These are phyloP conservation scores for Orbilia ellipsospora DNA, from an alignment of 2,329 filamentous ascomycete species.

Conservation along the genomic window DNA sequence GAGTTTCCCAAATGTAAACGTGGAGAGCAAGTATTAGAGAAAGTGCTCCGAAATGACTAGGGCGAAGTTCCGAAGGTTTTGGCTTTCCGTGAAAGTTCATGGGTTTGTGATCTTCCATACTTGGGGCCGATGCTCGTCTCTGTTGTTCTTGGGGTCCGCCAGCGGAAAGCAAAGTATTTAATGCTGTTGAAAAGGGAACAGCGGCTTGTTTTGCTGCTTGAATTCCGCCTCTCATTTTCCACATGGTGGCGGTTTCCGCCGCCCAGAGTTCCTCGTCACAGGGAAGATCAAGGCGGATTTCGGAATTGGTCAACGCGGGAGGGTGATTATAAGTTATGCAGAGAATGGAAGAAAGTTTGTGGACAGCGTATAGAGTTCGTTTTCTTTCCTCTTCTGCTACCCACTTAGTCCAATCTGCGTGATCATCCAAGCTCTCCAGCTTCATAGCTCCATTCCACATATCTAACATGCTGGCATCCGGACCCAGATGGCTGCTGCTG, in stretches of 20 bases:
- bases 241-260: conserved; percentile 83
- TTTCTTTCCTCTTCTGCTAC: conserved; percentile 89
- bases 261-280: conserved; percentile 93
- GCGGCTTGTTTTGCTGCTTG: conserved; percentile 75
- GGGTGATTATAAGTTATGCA: conserved; percentile 94
- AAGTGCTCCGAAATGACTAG: conserved; percentile 91
- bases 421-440: conserved; percentile 65
- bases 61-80: conserved; percentile 61
- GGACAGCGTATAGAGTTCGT: conserved; percentile 89
- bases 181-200: conserved; percentile 81
- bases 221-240: conserved; percentile 79
- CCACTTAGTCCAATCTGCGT: conserved; percentile 88
- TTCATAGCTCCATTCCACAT: conserved; percentile 60
- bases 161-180: conserved; percentile 82
- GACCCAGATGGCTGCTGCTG: conserved; percentile 61
- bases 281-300: conserved; percentile 87
- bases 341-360: conserved; percentile 88
- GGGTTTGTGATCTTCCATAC: conserved; percentile 66
- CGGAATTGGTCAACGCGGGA: conserved; percentile 90
- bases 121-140: conserved; percentile 61
- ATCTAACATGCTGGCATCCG: conserved; percentile 63
- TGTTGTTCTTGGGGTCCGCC: conserved; percentile 63
- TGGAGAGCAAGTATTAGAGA: conserved; percentile 93
- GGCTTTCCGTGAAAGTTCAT: conserved; percentile 66
- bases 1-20: conserved; percentile 98